Evolutionary conservation across 768 basidiomycete species (phyloP).

Genomic region (Lactarius trivialis): DNA sequence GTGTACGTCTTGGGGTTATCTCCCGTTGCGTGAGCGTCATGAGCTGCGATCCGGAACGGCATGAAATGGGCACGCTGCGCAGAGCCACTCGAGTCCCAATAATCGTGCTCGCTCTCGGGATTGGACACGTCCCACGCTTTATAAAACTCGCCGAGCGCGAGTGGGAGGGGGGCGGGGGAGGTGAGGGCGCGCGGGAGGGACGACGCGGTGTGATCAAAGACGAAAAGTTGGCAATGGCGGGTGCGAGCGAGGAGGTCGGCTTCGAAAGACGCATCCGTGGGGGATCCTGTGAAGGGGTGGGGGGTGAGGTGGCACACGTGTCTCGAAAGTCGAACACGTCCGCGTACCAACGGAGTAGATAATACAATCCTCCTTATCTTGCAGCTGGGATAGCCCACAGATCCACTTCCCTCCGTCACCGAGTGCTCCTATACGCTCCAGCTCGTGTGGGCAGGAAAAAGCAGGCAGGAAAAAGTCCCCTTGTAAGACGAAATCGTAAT

Average conservation of each 20-base stretch:
- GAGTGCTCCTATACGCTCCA: constrained; percentile 41
- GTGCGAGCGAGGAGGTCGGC: constrained; percentile 45
- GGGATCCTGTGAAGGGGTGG: constrained; percentile 38
- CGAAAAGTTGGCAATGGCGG: constrained; percentile 50
- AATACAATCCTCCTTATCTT: constrained; percentile 48
- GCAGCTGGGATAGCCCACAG: constrained; percentile 53
- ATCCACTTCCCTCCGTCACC: constrained; percentile 71
- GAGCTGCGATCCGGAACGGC: constrained; percentile 35
- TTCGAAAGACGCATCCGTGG: constrained; percentile 60
- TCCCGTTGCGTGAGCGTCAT: constrained; percentile 31
- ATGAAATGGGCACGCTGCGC: constrained; percentile 38
- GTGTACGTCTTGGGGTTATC: constrained; percentile 37
- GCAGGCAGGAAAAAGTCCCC: constrained; percentile 44
- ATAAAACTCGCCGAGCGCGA: constrained; percentile 14
- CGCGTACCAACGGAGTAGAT: constrained; percentile 54
- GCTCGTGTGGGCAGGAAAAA: constrained; percentile 40
- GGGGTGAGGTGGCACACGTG: not conserved
- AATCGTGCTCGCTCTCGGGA: constrained; percentile 30
- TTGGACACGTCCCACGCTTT: constrained; percentile 1
- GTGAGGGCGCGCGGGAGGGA: constrained; percentile 12
- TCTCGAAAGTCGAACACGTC: not conserved
- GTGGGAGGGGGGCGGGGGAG: constrained; percentile 26
- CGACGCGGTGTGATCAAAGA: constrained; percentile 43
- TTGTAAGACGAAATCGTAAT: constrained; percentile 12
- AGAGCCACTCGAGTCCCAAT: constrained; percentile 26